Conservation (phyloP, 495 filamentous ascomycete genomes). For the Rhizodiscina lignyota region DNA sequence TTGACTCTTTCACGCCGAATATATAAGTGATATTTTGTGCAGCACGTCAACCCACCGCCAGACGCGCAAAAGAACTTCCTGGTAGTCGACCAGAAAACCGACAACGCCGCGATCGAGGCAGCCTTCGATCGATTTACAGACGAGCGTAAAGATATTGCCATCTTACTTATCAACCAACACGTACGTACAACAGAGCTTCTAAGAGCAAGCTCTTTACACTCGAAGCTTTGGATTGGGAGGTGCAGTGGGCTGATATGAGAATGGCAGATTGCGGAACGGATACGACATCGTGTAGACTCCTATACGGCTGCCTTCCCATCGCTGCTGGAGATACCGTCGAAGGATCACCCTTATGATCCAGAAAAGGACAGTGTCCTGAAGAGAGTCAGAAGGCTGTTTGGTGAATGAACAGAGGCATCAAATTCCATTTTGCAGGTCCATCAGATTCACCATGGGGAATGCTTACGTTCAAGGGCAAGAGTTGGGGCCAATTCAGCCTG, state of each 20-base stretch:
- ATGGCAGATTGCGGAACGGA: constrained; percentile 72
- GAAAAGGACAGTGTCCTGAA: constrained; percentile 97
- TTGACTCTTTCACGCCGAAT: not conserved
- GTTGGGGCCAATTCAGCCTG: too few relatives aligned
- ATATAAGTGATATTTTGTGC: constrained; percentile 20
- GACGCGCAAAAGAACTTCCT: constrained; percentile 94
- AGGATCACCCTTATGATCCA: constrained; percentile 97
- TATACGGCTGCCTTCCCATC: constrained; percentile 62
- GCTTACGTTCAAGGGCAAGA: too few relatives aligned
- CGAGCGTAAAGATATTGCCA: constrained; percentile 87
- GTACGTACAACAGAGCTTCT: constrained; percentile 40
- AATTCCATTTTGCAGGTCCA: constrained; percentile 5
- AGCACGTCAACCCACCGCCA: constrained; percentile 66
- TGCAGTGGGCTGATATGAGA: not conserved
- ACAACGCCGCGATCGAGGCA: constrained; percentile 70
- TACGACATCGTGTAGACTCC: constrained; percentile 62
- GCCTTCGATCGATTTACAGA: constrained; percentile 80
- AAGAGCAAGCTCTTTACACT: too few relatives aligned
- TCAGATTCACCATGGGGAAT: constrained; percentile 6
- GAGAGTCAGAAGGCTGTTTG: constrained; percentile 79
- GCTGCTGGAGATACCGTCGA: constrained; percentile 89
- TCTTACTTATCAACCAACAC: constrained; percentile 95
- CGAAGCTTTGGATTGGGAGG: not conserved
- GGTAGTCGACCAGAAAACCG: constrained; percentile 86
- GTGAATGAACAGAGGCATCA: constrained; percentile 40